These are phyloP conservation scores for Candida sp. DNA, from an alignment of 1,139 yeast species.

Conservation along the genomic window DNA sequence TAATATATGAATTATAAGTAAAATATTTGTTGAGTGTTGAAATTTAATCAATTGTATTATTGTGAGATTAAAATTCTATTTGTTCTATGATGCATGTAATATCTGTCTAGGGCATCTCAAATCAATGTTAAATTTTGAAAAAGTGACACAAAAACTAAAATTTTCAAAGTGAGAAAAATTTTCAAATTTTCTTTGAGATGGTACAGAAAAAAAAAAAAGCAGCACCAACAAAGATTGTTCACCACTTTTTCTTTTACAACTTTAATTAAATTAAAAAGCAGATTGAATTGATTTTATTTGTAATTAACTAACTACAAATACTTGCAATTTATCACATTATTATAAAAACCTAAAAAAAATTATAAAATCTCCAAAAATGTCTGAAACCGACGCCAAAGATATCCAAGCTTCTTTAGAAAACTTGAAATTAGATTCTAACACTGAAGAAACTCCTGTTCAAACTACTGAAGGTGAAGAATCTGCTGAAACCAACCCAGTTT, in stretches of 20 bases:
- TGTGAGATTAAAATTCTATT: background rate
- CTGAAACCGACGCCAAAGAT: constrained; percentile 49
- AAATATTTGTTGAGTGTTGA: no score
- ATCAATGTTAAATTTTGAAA: background rate
- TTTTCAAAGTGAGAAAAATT: background rate
- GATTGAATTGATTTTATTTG: constrained; percentile 4
- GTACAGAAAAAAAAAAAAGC: no score
- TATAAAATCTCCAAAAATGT: constrained; percentile 27
- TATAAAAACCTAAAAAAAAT: constrained; percentile 6
- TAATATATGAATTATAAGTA: background rate
- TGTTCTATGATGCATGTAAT: background rate
- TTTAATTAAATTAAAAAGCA: constrained; percentile 4
- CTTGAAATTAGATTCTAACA: constrained; percentile 39
- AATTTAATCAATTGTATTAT: no score
- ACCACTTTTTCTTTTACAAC: background rate
- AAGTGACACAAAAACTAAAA: no score
- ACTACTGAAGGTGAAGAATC: constrained; percentile 12
- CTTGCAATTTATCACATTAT: background rate
- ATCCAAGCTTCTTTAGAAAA: constrained; percentile 56
- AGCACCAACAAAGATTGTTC: background rate
- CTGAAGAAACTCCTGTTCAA: constrained; percentile 25
- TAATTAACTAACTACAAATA: background rate
- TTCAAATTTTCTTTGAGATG: background rate
- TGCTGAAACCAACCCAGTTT: constrained; percentile 31
- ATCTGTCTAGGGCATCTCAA: background rate